phyloP scores from a whole-genome alignment of 2,329 filamentous ascomycete species.

The Aspergillus viridinutans region DNA sequence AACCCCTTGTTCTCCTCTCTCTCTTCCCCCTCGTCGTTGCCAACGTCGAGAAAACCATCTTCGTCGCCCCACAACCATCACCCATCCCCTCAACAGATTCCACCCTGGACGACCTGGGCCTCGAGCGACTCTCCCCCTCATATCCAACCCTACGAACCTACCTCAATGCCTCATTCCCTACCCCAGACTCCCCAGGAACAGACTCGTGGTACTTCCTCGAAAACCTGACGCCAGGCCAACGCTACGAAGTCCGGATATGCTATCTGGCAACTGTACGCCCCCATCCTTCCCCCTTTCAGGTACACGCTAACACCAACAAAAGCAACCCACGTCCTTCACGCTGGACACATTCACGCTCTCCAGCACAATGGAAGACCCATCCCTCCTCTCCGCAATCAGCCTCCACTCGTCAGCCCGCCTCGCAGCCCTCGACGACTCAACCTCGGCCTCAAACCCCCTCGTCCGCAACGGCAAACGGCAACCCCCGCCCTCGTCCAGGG shows the following conservation, averaged over 20 bases:
- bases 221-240: slow-evolving; percentile 62
- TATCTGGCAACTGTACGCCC: slow-evolving; percentile 84
- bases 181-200: slow-evolving; percentile 50
- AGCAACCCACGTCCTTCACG: slow-evolving; percentile 84
- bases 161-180: slow-evolving; percentile 66
- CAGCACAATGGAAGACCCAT: slow-evolving; percentile 58
- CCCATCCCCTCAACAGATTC: slow-evolving; percentile 53
- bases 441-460: slow-evolving; percentile 12
- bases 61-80: slow-evolving; percentile 61
- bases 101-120: slow-evolving; percentile 56
- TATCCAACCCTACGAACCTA: slow-evolving; percentile 56
- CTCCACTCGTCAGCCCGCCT: slow-evolving; percentile 56
- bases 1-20: slow-evolving; percentile 15
- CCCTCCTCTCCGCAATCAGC: slow-evolving; percentile 62
- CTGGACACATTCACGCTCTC: slow-evolving; percentile 62
- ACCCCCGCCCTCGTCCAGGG: slow-evolving; percentile 1
- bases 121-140: slow-evolving; percentile 61
- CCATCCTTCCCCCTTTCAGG: neutral
- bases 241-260: slow-evolving; percentile 89
- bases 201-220: slow-evolving; percentile 77
- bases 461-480: slow-evolving; percentile 7
- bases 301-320: neutral
- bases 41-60: slow-evolving; percentile 91
- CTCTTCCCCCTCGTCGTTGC: slow-evolving; percentile 39
- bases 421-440: slow-evolving; percentile 3